phyloP scores from a whole-genome alignment of 2,329 filamentous ascomycete genomes.

The Seiridium cupressi region DNA sequence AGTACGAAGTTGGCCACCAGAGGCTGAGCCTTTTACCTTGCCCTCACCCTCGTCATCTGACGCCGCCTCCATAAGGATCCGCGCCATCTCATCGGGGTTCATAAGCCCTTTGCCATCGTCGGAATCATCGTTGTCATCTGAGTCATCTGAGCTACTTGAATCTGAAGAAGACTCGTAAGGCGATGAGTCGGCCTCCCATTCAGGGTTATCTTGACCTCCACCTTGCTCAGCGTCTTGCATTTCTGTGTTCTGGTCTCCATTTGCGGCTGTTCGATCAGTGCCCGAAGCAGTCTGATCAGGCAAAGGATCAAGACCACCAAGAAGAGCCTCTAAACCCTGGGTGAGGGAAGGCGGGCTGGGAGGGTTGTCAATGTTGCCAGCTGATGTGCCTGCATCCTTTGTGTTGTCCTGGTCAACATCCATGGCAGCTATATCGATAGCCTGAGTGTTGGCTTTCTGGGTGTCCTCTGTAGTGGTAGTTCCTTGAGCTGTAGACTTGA shows the following conservation, averaged over 20 bases:
- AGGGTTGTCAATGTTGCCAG: slow-evolving; percentile 15
- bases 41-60: slow-evolving; percentile 74
- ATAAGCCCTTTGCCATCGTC: slow-evolving; percentile 68
- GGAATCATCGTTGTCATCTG: slow-evolving; percentile 52
- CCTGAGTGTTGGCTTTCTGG: not conserved
- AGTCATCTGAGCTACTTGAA: slow-evolving; percentile 57
- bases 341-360: slow-evolving; percentile 30
- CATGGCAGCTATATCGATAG: slow-evolving; percentile 9
- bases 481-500: not conserved
- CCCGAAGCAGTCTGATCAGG: slow-evolving; percentile 12
- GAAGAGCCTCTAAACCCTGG: slow-evolving; percentile 28
- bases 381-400: not conserved
- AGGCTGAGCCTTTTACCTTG: slow-evolving; percentile 41
- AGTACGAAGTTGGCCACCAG: slow-evolving; percentile 61
- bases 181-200: slow-evolving; percentile 83
- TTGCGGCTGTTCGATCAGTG: slow-evolving; percentile 8
- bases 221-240: slow-evolving; percentile 12
- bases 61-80: slow-evolving; percentile 81
- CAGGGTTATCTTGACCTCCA: slow-evolving; percentile 41
- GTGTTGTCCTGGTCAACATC: slow-evolving; percentile 10
- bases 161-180: slow-evolving; percentile 69
- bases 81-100: slow-evolving; percentile 77
- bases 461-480: not conserved
- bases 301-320: slow-evolving; percentile 25
- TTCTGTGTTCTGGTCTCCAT: slow-evolving; percentile 13